Conservation (phyloP, 192 early-diverging fungal species). For the Umbelopsis sp. region DNA sequence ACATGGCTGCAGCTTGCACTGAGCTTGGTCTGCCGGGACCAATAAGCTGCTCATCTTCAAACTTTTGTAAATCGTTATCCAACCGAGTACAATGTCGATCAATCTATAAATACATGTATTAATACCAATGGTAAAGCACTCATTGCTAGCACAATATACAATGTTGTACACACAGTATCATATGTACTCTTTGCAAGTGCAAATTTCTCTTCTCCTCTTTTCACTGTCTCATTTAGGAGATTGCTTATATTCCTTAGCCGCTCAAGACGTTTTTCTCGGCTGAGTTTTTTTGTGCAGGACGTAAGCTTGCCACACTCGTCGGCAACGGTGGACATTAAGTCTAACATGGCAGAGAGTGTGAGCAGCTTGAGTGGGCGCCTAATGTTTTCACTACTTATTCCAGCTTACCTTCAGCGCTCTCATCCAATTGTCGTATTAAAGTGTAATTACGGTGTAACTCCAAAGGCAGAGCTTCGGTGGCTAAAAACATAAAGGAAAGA, state of each 20-base stretch:
- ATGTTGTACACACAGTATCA: slow-evolving; percentile 67
- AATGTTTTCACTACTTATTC: neutral
- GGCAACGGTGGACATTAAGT: slow-evolving; percentile 66
- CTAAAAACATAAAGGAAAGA: slow-evolving; percentile 29
- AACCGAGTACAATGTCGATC: slow-evolving; percentile 90
- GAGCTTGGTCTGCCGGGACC: slow-evolving; percentile 45
- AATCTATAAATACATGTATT: slow-evolving; percentile 49
- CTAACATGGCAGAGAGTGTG: slow-evolving; percentile 31
- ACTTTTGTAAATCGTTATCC: slow-evolving; percentile 89
- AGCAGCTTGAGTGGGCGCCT: neutral
- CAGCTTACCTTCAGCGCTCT: slow-evolving; percentile 58
- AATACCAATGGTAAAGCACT: neutral
- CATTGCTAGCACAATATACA: neutral
- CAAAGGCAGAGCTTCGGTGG: slow-evolving; percentile 69
- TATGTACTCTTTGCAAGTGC: slow-evolving; percentile 92
- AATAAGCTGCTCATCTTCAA: slow-evolving; percentile 90
- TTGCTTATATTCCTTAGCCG: slow-evolving; percentile 53
- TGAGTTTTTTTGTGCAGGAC: slow-evolving; percentile 47
- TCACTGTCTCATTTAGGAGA: slow-evolving; percentile 72
- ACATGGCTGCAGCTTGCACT: slow-evolving; percentile 21
- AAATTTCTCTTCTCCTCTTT: slow-evolving; percentile 94
- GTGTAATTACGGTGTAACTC: slow-evolving; percentile 85
- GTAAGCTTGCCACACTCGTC: slow-evolving; percentile 65
- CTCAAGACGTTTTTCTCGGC: slow-evolving; percentile 50
- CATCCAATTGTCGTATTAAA: slow-evolving; percentile 88